These are phyloP conservation scores for Backusella westeae DNA, from an alignment of 192 early-diverging fungal genomes.

Conservation along the genomic window DNA sequence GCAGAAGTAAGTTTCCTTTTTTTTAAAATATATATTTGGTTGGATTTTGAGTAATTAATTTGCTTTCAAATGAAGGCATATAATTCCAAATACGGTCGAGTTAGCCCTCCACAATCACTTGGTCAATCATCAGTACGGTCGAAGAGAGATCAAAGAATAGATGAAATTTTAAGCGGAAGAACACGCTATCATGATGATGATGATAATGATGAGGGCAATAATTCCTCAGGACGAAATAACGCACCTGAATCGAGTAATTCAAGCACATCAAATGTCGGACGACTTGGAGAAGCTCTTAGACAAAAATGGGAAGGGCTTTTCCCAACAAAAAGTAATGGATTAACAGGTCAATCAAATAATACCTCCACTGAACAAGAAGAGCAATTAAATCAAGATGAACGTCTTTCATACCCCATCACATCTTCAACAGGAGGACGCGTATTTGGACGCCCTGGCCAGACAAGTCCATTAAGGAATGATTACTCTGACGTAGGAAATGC, in stretches of 20 bases:
- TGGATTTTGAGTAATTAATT: not conserved
- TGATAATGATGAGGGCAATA: not conserved
- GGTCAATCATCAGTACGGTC: not conserved
- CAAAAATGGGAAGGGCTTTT: constrained; percentile 1
- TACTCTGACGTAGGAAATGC: not conserved
- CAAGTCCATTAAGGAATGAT: not conserved
- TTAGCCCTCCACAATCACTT: not conserved
- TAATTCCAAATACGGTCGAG: not conserved
- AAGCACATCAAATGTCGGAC: not conserved
- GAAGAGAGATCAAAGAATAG: constrained; percentile 19
- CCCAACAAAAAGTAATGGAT: not conserved
- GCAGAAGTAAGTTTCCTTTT: not conserved
- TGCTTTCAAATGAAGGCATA: not conserved
- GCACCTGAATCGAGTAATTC: not conserved
- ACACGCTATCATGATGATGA: not conserved
- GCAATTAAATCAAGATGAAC: not conserved
- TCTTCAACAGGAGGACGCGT: not conserved
- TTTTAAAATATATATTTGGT: not conserved
- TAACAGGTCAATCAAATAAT: not conserved
- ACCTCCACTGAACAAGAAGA: not conserved
- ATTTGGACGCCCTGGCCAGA: not conserved
- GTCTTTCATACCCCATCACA: not conserved
- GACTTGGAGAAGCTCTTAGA: constrained; percentile 8
- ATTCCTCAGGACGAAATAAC: not conserved
- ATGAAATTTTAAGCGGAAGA: constrained; percentile 25